Base-by-base conservation (phyloP, 768 basidiomycete genomes). In the Amylocystis lapponica region DNA sequence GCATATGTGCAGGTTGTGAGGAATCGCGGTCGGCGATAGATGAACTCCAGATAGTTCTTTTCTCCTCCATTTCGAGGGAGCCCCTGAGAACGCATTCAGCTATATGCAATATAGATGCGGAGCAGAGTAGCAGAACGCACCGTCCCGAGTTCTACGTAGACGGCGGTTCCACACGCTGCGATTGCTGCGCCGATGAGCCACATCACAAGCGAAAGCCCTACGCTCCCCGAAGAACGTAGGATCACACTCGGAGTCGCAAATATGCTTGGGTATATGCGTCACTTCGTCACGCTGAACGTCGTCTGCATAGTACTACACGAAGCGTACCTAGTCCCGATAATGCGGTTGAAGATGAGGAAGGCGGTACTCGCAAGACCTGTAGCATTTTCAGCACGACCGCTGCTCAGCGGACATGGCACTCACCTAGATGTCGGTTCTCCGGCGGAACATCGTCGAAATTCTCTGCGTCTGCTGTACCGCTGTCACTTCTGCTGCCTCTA, bases 81-180 rank as follows among this genome's bases (percentile, higher is more conserved):
- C 16, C 77, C 82, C 80, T 85, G 37, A 6, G n/a, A n/a, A n/a
- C n/a, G n/a, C 11, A 22, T 10, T 6, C 23, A 29, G n/a, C 8
- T 7, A n/a, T n/a, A 25, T 13, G 13, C 25, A 17, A 34, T 29
- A 3, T 14, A 8, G 21, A 23, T 21, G 17, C n/a, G 14, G 5
- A 16, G n/a, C 12, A 25, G n/a, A n/a, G n/a, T n/a, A n/a, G n/a
- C n/a, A n/a, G n/a, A n/a, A 48, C 70, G 48, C 45, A 84, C 83
- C 20, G 84, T 85, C 19, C 85, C 84, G 16, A 84, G 70, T 56
- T 86, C 85, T n/a, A 86, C 69, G 50, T 79, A 87, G 3, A 86
- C 84, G 0, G 75, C 71, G 2, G 83, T 83, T 4, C 85, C 85
- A 27, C 75, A 72, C 0, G 75, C 70, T 2, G 85, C 81, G 29